Percentiles rank a stretch among this genome's conserved stretches.
phyloP scores from a whole-genome alignment of 2,329 filamentous ascomycete genomes.

The Fusarium guadeloupense region DNA sequence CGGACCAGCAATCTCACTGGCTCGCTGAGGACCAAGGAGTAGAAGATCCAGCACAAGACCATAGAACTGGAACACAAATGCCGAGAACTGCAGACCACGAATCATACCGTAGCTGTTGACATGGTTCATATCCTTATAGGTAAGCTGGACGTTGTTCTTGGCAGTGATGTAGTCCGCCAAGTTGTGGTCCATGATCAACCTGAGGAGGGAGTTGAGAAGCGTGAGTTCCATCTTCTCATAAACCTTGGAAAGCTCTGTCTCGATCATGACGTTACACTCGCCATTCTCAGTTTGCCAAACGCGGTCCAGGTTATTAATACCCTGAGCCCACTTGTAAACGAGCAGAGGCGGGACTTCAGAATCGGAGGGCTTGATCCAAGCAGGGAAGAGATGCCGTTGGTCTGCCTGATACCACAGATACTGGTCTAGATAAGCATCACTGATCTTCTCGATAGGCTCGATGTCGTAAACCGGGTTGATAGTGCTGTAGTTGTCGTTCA shows the following conservation, averaged over 20 bases:
- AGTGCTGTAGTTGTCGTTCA: slow-evolving; percentile 99
- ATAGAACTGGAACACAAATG: slow-evolving; percentile 99
- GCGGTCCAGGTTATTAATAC: slow-evolving; percentile 96
- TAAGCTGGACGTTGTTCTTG: slow-evolving; percentile 99
- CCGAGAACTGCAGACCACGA: slow-evolving; percentile 95
- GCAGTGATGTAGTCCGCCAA: slow-evolving; percentile 98
- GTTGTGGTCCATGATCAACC: slow-evolving; percentile 99
- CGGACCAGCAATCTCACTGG: slow-evolving; percentile 96
- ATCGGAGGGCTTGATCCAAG: slow-evolving; percentile 99
- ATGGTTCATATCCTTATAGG: slow-evolving; percentile 99
- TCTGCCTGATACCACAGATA: slow-evolving; percentile 99
- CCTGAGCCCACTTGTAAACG: slow-evolving; percentile 98
- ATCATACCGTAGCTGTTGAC: slow-evolving; percentile 99
- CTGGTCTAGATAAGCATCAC: slow-evolving; percentile 96
- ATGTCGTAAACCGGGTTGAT: slow-evolving; percentile 99
- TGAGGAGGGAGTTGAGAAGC: slow-evolving; percentile 88
- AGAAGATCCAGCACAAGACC: slow-evolving; percentile 94
- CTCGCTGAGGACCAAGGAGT: slow-evolving; percentile 89
- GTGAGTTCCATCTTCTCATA: slow-evolving; percentile 99
- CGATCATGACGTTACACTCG: slow-evolving; percentile 98
- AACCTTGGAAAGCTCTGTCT: slow-evolving; percentile 98
- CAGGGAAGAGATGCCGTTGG: slow-evolving; percentile 94
- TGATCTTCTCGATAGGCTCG: slow-evolving; percentile 99
- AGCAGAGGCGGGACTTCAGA: slow-evolving; percentile 95
- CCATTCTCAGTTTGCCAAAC: slow-evolving; percentile 95